These are phyloP conservation scores for Oemleria cerasiformis DNA, from an alignment of 306 rosid genomes.

Conservation along the genomic window DNA sequence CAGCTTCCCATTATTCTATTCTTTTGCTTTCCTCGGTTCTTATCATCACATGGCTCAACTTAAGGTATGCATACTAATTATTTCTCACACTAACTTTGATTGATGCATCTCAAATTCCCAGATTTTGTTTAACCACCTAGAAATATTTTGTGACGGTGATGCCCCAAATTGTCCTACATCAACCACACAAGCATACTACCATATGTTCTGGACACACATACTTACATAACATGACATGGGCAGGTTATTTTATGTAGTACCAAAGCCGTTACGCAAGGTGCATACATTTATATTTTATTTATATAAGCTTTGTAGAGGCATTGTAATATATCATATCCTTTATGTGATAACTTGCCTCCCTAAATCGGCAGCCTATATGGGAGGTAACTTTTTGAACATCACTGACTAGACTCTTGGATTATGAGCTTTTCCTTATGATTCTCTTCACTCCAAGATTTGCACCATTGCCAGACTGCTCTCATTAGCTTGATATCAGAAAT, in stretches of 20 bases:
- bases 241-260: background rate
- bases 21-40: conserved; percentile 76
- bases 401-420: background rate
- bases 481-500: conserved; percentile 5
- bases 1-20: conserved; percentile 44
- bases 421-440: background rate
- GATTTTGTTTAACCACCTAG: background rate
- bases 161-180: background rate
- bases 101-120: background rate
- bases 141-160: background rate
- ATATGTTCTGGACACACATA: background rate
- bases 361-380: too few relatives aligned
- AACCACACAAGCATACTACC: background rate
- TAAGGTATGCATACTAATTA: conserved; percentile 36
- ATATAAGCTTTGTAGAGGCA: background rate
- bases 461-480: background rate
- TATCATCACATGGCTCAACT: conserved; percentile 84
- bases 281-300: background rate
- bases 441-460: background rate
- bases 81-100: background rate
- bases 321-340: background rate
- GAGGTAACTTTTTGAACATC: too few relatives aligned
- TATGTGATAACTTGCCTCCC: background rate
- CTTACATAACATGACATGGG: background rate
- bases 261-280: background rate